Evolutionary conservation across 2,329 filamentous ascomycete species (phyloP), one percentile per base, ranked within the genome.

Genomic region (Botrytis medusae): DNA sequence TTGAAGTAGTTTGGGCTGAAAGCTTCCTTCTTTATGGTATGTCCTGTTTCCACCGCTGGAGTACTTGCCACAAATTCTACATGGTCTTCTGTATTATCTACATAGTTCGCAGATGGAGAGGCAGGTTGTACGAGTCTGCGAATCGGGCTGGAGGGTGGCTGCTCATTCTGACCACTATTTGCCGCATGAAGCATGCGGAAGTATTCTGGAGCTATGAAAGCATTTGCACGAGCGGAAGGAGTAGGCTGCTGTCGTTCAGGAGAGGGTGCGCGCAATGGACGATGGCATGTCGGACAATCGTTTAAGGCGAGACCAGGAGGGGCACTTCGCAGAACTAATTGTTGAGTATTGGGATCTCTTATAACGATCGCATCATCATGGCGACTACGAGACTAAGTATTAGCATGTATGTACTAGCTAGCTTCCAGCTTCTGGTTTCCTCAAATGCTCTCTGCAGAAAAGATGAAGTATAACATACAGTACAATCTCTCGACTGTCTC

Each of bases 1-100:
- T 92, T 90, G 84, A 98, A 98, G 81, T 98, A 99, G 77, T 95
- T 91, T 10, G 92, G 95, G 78, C 92, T 97, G 79, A 99, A 98
- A 0, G 96, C 94, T 42, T 93, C 90, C 72, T 91, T 89, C 46
- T 93, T 93, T 72, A 99, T 99, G 42, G 92, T 91, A 75, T 92
- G 90, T 81, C 83, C 86, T 79, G 83, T 79, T 51, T 76, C 77
- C 44, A 75, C 78, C 40, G 73, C 82, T 74, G 88, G 82, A 74
- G 86, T 79, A 83, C 86, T 88, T 48, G 87, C 86, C 46, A 89
- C 81, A 75, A 89, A 89, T 74, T 89, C 87, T 25, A 72, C 71
- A 40, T 25, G 67, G 46, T 68, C 32, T 40, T 40, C 63, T 18
- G 78, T 77, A 42, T 78, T 76, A 62, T 75, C 62, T 40, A 80